Evolutionary conservation across 1,284 basidiomycete genomes (phyloP), one percentile per base, ranked within the genome.

Genomic region (Puccinia horiana): DNA sequence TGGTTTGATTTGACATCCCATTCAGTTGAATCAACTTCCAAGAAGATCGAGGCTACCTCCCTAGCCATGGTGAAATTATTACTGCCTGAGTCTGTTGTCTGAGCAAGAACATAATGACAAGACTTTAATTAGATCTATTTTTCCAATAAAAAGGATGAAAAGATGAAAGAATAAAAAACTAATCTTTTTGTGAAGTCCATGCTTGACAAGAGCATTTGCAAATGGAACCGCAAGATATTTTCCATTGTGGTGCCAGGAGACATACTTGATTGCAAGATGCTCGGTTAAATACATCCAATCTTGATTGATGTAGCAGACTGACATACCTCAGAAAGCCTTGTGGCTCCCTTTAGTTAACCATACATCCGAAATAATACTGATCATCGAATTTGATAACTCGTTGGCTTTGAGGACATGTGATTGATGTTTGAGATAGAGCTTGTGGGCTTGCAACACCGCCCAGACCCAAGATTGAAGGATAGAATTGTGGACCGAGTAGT

Each of bases 41-140:
- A 18, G 20, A 63, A 37, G 29, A 63, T 63, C 1, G 2, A 9
- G 61, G 61, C 61, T 18, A 63, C 61, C 18, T 20, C 61, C 18
- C 20, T 49, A 9, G 70, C 70, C 44, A 73, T 73, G n/a, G 70
- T 73, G n/a, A 73, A 52, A n/a, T 73, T 73, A 32, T 73, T 52
- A 6, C 47, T 52, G 16, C 70, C 70, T 9, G 47, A 73, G 26
- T 73, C 44, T 12, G 70, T 73, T 35, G 52, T 49, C 44, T 52
- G 40, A 20, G 47, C 35, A 54, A 72, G 37, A 16, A 72, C 49
- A 37, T 72, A 52, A 47, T 8, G 9, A 47, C 16, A 16, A 47
- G 44, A 47, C 16, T 47, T 47, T 8, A 47, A 8, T 47, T 47
- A 47, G 16, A 8, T 47, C 44, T 16, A 16, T 47, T 47, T 47